phyloP scores from a whole-genome alignment of 495 filamentous ascomycete genomes.

The Neurospora sp. region DNA sequence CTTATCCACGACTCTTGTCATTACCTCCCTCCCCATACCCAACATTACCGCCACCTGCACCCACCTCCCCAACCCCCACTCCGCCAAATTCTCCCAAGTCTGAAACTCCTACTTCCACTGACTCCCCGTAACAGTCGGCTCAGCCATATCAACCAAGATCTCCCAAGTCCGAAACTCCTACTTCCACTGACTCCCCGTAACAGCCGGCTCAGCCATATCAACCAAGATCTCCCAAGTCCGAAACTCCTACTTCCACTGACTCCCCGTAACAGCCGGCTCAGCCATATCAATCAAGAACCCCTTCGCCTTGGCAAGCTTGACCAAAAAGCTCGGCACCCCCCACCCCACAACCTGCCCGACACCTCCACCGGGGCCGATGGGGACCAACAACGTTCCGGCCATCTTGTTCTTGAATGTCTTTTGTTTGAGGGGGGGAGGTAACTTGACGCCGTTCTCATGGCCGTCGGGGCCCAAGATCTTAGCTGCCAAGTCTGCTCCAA shows the following conservation, averaged over 20 bases:
- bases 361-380: conserved; percentile 42
- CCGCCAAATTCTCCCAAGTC: neutral
- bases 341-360: conserved; percentile 43
- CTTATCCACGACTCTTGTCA: neutral
- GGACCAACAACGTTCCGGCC: conserved; percentile 28
- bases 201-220: conserved; percentile 1
- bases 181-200: neutral
- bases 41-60: neutral
- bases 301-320: conserved; percentile 46
- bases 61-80: neutral
- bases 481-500: neutral
- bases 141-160: conserved; percentile 18
- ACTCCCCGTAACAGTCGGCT: neutral
- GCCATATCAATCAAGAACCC: conserved; percentile 31
- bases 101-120: neutral
- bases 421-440: neutral
- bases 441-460: neutral
- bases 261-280: neutral
- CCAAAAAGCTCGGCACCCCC: conserved; percentile 39
- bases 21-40: neutral
- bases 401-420: conserved; percentile 29
- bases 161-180: neutral
- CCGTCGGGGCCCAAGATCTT: neutral
- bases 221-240: conserved; percentile 15
- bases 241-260: neutral